Conservation (phyloP, 768 basidiomycete species). For the Suillus luteus region DNA sequence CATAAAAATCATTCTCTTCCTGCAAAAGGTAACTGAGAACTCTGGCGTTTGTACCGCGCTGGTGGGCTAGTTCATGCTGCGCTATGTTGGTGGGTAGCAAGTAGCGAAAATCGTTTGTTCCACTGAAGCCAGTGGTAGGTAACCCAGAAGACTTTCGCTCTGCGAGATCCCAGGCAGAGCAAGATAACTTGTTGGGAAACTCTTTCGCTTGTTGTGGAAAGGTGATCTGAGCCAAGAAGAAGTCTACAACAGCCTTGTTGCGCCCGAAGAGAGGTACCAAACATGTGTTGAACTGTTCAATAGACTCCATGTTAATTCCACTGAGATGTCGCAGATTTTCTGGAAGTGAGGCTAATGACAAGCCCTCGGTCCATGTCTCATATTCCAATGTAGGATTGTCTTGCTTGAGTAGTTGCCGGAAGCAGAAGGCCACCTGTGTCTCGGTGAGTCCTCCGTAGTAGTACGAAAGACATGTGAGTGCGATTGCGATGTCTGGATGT, state of each 20-base stretch:
- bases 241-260: conserved; percentile 45
- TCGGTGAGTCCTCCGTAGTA: conserved; percentile 48
- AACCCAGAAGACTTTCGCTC: conserved; percentile 31
- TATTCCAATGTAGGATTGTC: conserved; percentile 47
- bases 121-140: conserved; percentile 53
- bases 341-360: conserved; percentile 23
- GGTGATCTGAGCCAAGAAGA: conserved; percentile 47
- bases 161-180: conserved; percentile 56
- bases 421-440: conserved; percentile 38
- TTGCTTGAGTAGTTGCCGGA: conserved; percentile 40
- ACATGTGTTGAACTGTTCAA: conserved; percentile 26
- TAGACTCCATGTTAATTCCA: conserved; percentile 46
- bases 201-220: conserved; percentile 53
- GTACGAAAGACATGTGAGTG: conserved; percentile 49
- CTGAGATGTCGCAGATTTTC: conserved; percentile 30
- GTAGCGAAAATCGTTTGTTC: conserved; percentile 52
- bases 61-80: conserved; percentile 37
- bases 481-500: conserved; percentile 50
- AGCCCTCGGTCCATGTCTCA: conserved; percentile 37
- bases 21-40: conserved; percentile 28
- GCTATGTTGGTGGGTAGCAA: conserved; percentile 21
- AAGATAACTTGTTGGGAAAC: conserved; percentile 47
- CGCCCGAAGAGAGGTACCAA: conserved; percentile 39
- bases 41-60: conserved; percentile 46
- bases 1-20: conserved; percentile 41